Evolutionary conservation across 208 protist genomes (phyloP).

Genomic region (Herpetomonas muscarum): DNA sequence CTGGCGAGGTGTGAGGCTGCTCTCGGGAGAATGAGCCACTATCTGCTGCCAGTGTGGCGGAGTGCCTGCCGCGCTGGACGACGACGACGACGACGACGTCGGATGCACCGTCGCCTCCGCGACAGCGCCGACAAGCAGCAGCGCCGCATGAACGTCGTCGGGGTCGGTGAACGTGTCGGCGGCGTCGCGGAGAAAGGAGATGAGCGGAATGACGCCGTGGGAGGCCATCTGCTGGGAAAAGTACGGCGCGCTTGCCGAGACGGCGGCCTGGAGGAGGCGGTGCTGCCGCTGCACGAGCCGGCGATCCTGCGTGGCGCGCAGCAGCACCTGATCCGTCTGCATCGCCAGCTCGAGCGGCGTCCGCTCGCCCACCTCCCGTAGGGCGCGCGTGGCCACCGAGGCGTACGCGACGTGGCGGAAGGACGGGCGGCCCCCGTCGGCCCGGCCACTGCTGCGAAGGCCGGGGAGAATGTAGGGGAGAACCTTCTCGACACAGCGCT

Average conservation of each 20-base stretch:
- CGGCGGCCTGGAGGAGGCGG: background rate
- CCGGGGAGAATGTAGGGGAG: too few species aligned
- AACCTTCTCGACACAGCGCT: too few species aligned
- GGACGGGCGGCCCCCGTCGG: conserved; percentile 7
- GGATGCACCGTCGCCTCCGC: background rate
- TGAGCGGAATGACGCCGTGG: conserved; percentile 15
- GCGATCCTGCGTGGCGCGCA: conserved; percentile 23
- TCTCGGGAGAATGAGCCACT: too few species aligned
- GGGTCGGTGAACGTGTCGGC: conserved; percentile 20
- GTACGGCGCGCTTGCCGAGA: background rate
- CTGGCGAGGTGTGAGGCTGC: too few species aligned
- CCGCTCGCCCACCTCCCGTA: background rate
- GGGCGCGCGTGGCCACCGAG: background rate
- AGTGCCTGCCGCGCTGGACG: background rate
- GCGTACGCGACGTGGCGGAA: conserved; percentile 1
- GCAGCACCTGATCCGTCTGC: conserved; percentile 17
- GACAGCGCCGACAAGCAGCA: background rate
- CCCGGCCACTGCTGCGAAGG: background rate
- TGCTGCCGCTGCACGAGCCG: conserved; percentile 19
- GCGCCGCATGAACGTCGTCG: background rate
- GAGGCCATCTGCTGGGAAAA: background rate
- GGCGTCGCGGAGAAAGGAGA: conserved; percentile 22
- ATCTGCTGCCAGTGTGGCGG: background rate
- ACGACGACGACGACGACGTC: background rate
- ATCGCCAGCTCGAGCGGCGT: background rate